Evolutionary conservation across 2,329 filamentous ascomycete genomes (phyloP).

Genomic region (Phoma herbarum): DNA sequence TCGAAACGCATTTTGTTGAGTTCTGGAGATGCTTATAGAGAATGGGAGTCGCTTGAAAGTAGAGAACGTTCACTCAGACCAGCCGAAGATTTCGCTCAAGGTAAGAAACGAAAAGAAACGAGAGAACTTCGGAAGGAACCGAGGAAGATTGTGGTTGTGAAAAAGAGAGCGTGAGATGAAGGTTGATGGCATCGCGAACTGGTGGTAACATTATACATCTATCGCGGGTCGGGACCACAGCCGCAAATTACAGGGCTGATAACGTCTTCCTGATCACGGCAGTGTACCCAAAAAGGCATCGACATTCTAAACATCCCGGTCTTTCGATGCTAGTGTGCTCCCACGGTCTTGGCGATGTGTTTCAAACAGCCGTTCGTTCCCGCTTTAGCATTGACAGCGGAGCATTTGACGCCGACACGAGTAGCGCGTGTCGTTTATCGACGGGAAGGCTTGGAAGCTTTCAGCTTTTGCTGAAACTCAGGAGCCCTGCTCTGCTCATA

Average conservation of each 20-base stretch:
- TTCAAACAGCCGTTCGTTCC: constrained; percentile 1
- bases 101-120: constrained; percentile 26
- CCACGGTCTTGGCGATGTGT: constrained; percentile 7
- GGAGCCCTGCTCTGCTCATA: neutral
- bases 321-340: constrained; percentile 7
- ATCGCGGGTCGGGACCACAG: neutral
- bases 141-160: constrained; percentile 15
- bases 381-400: constrained; percentile 8
- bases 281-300: constrained; percentile 2
- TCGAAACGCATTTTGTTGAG: constrained; percentile 32
- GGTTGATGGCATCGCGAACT: neutral
- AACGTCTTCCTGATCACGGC: neutral
- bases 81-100: constrained; percentile 35
- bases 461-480: neutral
- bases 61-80: constrained; percentile 35
- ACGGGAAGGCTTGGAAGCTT: neutral
- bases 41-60: constrained; percentile 4
- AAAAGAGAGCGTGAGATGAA: constrained; percentile 4
- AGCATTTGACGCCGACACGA: neutral
- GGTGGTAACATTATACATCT: constrained; percentile 6
- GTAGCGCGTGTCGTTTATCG: neutral
- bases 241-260: constrained; percentile 13
- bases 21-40: neutral
- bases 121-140: constrained; percentile 8
- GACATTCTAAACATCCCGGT: neutral